Evolutionary conservation across 2,329 filamentous ascomycete genomes (phyloP), one percentile per base, ranked within the genome.

Genomic region (Cordyceps farinosa): DNA sequence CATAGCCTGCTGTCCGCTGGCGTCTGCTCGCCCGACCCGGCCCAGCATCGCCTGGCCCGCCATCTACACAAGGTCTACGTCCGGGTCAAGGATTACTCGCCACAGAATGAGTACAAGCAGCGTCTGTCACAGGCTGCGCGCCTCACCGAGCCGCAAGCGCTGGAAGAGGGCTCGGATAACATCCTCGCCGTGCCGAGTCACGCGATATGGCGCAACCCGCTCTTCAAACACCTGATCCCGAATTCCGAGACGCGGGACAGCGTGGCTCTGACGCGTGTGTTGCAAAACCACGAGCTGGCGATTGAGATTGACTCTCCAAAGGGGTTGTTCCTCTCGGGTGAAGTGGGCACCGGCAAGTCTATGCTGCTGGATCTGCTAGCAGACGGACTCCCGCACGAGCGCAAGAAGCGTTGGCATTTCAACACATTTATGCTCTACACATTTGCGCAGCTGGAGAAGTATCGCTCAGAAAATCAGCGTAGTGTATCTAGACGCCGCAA

Each of bases 321-420:
- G 67, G 91, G 91, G 0, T 77, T 95, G 17, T 87, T 94, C 71
- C 80, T 95, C 0, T 91, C 91, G 32, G 90, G 91, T 7, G 90
- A 92, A 71, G 91, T 95, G 1, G 91, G 91, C 11, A 92, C 89
- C 0, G 90, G 91, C 15, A 95, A 95, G 73, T 90, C 87, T 5
- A 92, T 95, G 89, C 82, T 95, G n/a, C 82, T 93, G 15, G 90
- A 94, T 70, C 78, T 95, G 0, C 85, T 95, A n/a, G 89, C 90
- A 15, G 88, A 92, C 58, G 89, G 88, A 57, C 76, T 95, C 4
- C 91, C 91, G 1, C 92, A 86, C 17, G 78, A 81, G 51, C 87
- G 87, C 70, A 94, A 94, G 77, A 81, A 83, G 68, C 80, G 90
- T 65, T 92, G 89, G 87, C 91, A 94, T 71, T 95, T 92, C 76